These are phyloP conservation scores for Gymnopus androsaceus DNA, from an alignment of 1,284 basidiomycete genomes.

Conservation along the genomic window DNA sequence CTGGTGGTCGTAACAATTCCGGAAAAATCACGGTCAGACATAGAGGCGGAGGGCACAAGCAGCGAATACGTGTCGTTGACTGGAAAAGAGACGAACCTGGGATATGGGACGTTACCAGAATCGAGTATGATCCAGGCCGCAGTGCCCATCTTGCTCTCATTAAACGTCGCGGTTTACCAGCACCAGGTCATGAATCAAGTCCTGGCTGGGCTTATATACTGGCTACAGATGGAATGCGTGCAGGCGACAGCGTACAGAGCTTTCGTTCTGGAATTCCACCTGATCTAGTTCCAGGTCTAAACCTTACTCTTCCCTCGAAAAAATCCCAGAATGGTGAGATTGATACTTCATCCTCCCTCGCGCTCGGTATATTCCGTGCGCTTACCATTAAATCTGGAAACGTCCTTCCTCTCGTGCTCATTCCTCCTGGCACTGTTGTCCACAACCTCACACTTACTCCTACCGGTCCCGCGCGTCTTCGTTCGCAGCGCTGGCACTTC, in stretches of 20 bases:
- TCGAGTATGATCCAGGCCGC: slow-evolving; percentile 95
- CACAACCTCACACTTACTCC: slow-evolving; percentile 85
- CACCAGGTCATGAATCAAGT: too few species aligned
- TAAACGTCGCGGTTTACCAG: too few species aligned
- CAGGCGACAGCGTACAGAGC: slow-evolving; percentile 87
- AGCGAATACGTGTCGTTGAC: slow-evolving; percentile 85
- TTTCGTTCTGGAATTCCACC: slow-evolving; percentile 83
- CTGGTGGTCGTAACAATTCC: too few species aligned
- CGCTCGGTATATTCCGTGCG: slow-evolving; percentile 85
- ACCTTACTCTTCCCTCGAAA: slow-evolving; percentile 26
- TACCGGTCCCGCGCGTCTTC: slow-evolving; percentile 77
- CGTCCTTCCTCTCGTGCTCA: slow-evolving; percentile 88
- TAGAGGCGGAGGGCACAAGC: slow-evolving; percentile 89
- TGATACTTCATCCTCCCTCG: slow-evolving; percentile 54
- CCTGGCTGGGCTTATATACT: slow-evolving; percentile 85
- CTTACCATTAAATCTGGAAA: slow-evolving; percentile 90
- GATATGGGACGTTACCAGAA: too few species aligned
- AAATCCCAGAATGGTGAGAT: slow-evolving; percentile 1
- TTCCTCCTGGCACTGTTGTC: slow-evolving; percentile 90
- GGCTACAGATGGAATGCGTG: slow-evolving; percentile 86
- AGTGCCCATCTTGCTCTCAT: slow-evolving; percentile 94
- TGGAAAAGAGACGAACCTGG: slow-evolving; percentile 73
- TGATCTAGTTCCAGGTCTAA: slow-evolving; percentile 70
- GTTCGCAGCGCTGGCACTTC: slow-evolving; percentile 90
- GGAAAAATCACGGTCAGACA: slow-evolving; percentile 90